Conservation (phyloP, 306 rosid species). For the Pachyrhizus erosus region DNA sequence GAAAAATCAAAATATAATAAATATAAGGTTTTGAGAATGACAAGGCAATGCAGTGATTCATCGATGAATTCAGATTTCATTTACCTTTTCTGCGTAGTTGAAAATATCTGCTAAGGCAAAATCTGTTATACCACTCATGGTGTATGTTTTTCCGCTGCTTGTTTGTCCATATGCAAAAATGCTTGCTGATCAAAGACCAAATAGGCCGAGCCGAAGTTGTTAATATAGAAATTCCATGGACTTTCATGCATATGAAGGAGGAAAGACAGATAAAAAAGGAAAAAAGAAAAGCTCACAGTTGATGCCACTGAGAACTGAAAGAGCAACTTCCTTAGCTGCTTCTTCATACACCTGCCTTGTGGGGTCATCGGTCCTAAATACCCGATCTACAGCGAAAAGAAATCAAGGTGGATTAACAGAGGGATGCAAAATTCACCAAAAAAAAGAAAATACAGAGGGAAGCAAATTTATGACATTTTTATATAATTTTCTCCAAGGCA, state of each 20-base stretch:
- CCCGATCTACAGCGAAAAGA: slow-evolving; percentile 66
- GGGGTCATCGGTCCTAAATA: slow-evolving; percentile 72
- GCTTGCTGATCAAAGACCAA: slow-evolving; percentile 70
- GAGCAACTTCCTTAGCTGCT: slow-evolving; percentile 92
- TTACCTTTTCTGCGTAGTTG: slow-evolving; percentile 69
- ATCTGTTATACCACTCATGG: slow-evolving; percentile 86
- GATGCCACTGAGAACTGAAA: slow-evolving; percentile 86
- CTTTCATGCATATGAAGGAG: slow-evolving; percentile 27
- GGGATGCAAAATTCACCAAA: no score
- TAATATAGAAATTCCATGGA: slow-evolving; percentile 14
- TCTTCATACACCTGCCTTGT: slow-evolving; percentile 87
- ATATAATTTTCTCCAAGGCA: slow-evolving; percentile 27
- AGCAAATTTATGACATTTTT: slow-evolving; percentile 6
- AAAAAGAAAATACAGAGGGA: no score
- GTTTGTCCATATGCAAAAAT: slow-evolving; percentile 98
- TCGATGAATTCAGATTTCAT: slow-evolving; percentile 20
- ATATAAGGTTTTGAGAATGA: slow-evolving; percentile 37
- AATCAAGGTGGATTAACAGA: slow-evolving; percentile 46
- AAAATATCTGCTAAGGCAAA: slow-evolving; percentile 78
- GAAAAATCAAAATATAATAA: slow-evolving; percentile 41
- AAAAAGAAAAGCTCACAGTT: slow-evolving; percentile 66
- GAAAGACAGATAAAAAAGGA: slow-evolving; percentile 18
- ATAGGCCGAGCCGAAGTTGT: not conserved
- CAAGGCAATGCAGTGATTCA: slow-evolving; percentile 12
- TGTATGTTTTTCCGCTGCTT: slow-evolving; percentile 95